Evolutionary conservation across 106 monocot genomes (phyloP).

Genomic region (Chionographis japonica): DNA sequence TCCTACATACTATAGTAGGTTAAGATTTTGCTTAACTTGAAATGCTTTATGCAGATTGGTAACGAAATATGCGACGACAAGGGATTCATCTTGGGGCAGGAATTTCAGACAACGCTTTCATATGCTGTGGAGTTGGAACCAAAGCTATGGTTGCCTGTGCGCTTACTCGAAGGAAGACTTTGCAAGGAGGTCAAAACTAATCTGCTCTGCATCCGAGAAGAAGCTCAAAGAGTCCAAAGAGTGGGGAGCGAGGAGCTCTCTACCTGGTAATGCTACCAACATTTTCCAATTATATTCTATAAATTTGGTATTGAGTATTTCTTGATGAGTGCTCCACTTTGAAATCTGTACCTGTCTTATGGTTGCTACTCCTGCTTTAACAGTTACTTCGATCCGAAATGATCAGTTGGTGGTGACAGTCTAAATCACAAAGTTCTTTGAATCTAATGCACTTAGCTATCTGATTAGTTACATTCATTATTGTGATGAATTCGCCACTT

Average conservation of each 20-base stretch:
- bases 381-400: too few relatives aligned
- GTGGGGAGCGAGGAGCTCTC: not conserved
- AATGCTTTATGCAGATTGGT: conserved; percentile 21
- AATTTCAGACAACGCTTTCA: conserved; percentile 47
- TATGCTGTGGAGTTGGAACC: conserved; percentile 82
- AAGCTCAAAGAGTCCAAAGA: conserved; percentile 58
- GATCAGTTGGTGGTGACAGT: too few relatives aligned
- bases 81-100: conserved; percentile 6
- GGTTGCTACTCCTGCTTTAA: too few relatives aligned
- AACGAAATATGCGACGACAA: conserved; percentile 8
- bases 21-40: not conserved
- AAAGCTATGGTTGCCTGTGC: conserved; percentile 81
- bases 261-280: not conserved
- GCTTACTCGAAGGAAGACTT: conserved; percentile 75
- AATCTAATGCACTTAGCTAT: too few relatives aligned
- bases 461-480: too few relatives aligned
- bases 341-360: too few relatives aligned
- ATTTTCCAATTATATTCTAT: not conserved
- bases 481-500: too few relatives aligned
- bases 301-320: not conserved
- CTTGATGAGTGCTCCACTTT: not conserved
- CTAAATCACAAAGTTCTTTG: too few relatives aligned
- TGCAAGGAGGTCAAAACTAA: conserved; percentile 70
- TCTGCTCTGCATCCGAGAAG: conserved; percentile 53
- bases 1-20: too few relatives aligned